Evolutionary conservation across 352 stramenopile species (phyloP).

Genomic region (Phytophthora pseudosyringae): DNA sequence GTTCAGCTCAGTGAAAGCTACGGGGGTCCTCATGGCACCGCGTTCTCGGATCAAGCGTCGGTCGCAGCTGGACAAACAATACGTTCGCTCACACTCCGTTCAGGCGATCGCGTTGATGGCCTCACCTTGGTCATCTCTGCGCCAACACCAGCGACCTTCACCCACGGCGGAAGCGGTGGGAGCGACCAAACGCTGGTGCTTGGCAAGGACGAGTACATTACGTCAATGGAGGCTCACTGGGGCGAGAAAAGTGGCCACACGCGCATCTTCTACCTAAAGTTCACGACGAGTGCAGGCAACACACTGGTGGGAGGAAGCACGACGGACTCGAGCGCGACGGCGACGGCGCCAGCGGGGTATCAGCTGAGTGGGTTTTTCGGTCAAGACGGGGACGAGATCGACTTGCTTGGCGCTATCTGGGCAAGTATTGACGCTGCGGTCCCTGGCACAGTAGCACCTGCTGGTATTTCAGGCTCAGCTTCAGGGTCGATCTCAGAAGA

Average conservation of each 20-base stretch:
- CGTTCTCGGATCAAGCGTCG: conserved; percentile 29
- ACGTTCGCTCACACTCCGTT: conserved; percentile 23
- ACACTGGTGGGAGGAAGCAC: conserved; percentile 11
- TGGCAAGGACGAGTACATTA: conserved; percentile 21
- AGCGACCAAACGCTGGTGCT: conserved; percentile 20
- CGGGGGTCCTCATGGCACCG: conserved; percentile 24
- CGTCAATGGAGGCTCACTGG: conserved; percentile 32
- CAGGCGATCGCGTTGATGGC: conserved; percentile 25
- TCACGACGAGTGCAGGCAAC: conserved; percentile 25
- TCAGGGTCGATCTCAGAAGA: conserved; percentile 16
- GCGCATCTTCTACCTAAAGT: conserved; percentile 30
- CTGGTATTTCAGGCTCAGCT: neutral
- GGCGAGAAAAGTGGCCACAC: conserved; percentile 22
- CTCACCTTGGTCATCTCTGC: conserved; percentile 20
- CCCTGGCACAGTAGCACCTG: conserved; percentile 6
- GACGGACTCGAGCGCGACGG: conserved; percentile 13
- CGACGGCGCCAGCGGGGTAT: conserved; percentile 18
- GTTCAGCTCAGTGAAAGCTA: conserved; percentile 29
- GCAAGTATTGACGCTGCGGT: conserved; percentile 11
- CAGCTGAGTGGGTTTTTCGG: conserved; percentile 26
- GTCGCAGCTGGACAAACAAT: conserved; percentile 19
- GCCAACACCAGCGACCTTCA: conserved; percentile 19
- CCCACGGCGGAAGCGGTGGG: conserved; percentile 19
- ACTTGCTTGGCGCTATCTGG: conserved; percentile 28
- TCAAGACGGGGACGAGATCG: conserved; percentile 26